A percentile compares a stretch with the other conserved stretches of the same genome.
Conservation (phyloP, 306 rosid species). For the Quercus parvula region DNA sequence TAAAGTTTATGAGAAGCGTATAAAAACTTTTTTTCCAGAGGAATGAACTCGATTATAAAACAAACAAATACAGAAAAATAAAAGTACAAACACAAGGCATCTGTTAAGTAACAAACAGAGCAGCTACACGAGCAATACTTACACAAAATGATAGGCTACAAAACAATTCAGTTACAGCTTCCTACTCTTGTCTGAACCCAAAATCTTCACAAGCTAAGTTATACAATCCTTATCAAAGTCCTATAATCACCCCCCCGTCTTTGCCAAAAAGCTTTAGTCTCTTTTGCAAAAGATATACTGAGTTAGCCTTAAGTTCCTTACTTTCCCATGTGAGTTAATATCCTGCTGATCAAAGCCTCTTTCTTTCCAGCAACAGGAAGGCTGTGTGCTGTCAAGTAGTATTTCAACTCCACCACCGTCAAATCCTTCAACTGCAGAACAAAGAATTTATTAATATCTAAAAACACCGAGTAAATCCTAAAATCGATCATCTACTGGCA, state of each 20-base stretch:
- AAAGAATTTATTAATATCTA: not conserved
- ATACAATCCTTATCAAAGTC: not conserved
- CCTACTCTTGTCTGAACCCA: not conserved
- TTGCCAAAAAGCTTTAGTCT: not conserved
- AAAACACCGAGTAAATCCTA: not conserved
- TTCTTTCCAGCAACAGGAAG: conserved; percentile 92
- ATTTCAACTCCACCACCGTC: conserved; percentile 69
- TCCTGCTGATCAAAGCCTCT: conserved; percentile 73
- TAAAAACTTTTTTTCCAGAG: no score
- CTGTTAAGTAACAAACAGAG: no score
- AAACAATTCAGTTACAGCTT: not conserved
- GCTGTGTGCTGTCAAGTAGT: conserved; percentile 64
- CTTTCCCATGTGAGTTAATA: conserved; percentile 79
- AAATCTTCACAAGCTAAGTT: not conserved
- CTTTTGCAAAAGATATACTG: not conserved
- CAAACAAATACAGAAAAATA: no score
- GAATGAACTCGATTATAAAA: no score
- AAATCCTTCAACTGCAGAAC: conserved; percentile 84
- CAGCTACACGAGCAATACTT: not conserved
- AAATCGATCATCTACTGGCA: not conserved
- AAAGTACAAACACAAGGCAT: no score
- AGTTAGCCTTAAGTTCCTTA: conserved; percentile 15
- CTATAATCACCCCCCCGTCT: not conserved
- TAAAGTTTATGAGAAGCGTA: no score
- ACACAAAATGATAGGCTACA: not conserved